phyloP scores from a whole-genome alignment of 2,329 filamentous ascomycete genomes.

The Aspergillus ochraceoroseus region DNA sequence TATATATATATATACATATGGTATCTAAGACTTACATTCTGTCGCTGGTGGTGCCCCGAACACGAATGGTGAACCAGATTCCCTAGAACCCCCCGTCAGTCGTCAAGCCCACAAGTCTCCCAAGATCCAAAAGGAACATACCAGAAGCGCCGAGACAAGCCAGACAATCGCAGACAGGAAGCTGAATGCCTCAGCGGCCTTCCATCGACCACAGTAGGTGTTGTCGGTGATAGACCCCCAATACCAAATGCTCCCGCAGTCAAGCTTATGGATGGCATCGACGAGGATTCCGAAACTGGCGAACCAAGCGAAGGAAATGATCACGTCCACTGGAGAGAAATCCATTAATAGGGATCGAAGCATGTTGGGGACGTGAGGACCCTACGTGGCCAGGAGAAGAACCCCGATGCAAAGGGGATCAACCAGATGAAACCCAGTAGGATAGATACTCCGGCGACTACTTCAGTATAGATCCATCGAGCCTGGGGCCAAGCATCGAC shows the following conservation, averaged over 20 bases:
- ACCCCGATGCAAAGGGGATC: slow-evolving; percentile 62
- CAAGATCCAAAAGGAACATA: slow-evolving; percentile 21
- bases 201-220: slow-evolving; percentile 62
- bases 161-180: slow-evolving; percentile 68
- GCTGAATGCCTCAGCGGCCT: slow-evolving; percentile 64
- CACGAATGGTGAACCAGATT: slow-evolving; percentile 37
- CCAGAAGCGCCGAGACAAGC: slow-evolving; percentile 60
- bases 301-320: slow-evolving; percentile 67
- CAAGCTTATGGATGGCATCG: slow-evolving; percentile 49
- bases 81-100: slow-evolving; percentile 27
- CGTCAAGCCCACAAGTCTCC: background rate
- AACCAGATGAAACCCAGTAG: slow-evolving; percentile 67
- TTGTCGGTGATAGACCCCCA: slow-evolving; percentile 53
- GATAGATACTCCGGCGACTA: slow-evolving; percentile 64
- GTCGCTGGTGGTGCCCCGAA: slow-evolving; percentile 17
- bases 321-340: slow-evolving; percentile 52
- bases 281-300: slow-evolving; percentile 63
- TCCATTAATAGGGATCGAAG: background rate
- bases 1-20: background rate
- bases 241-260: slow-evolving; percentile 55
- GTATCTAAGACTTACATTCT: slow-evolving; percentile 21
- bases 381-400: slow-evolving; percentile 61
- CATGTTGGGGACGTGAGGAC: background rate
- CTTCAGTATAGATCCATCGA: slow-evolving; percentile 70
- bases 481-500: slow-evolving; percentile 53